Percentiles rank a stretch among this genome's conserved stretches.
phyloP scores from a whole-genome alignment of 2,329 filamentous ascomycete genomes.

The Epichloe gansuensis region DNA sequence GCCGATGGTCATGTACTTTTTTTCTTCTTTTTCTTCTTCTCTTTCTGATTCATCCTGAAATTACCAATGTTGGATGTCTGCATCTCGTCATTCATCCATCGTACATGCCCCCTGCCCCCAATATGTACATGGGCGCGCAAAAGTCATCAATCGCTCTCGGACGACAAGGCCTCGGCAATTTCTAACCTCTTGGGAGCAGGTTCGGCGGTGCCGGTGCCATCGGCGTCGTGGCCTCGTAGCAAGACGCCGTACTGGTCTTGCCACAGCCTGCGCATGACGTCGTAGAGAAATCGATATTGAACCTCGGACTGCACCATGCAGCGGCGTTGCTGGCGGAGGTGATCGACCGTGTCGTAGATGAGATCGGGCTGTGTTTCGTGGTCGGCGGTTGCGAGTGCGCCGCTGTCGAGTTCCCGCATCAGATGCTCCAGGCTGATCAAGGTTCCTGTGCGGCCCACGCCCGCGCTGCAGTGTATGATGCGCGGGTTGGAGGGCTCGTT shows the following conservation, averaged over 20 bases:
- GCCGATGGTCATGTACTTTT: too few relatives aligned
- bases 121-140: not conserved
- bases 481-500: conserved; percentile 51
- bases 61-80: too few relatives aligned
- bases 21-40: too few relatives aligned
- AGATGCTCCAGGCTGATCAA: conserved; percentile 96
- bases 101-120: not conserved
- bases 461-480: conserved; percentile 79
- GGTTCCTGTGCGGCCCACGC: conserved; percentile 85
- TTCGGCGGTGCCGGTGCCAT: conserved; percentile 27
- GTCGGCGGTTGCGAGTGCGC: conserved; percentile 36
- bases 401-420: conserved; percentile 66
- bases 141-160: not conserved
- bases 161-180: conserved; percentile 31
- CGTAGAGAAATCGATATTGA: conserved; percentile 83
- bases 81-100: not conserved
- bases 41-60: too few relatives aligned
- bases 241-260: conserved; percentile 45
- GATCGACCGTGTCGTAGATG: conserved; percentile 67
- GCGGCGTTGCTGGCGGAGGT: conserved; percentile 73
- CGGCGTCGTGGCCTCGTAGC: conserved; percentile 19
- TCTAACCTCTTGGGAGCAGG: conserved; percentile 43
- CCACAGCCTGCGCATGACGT: conserved; percentile 67
- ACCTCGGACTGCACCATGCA: conserved; percentile 88
- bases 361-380: conserved; percentile 55